A percentile compares a stretch with the other conserved stretches of the same genome.
phyloP scores from a whole-genome alignment of 2,329 filamentous ascomycete genomes.

The Paecilomyces fulvus region DNA sequence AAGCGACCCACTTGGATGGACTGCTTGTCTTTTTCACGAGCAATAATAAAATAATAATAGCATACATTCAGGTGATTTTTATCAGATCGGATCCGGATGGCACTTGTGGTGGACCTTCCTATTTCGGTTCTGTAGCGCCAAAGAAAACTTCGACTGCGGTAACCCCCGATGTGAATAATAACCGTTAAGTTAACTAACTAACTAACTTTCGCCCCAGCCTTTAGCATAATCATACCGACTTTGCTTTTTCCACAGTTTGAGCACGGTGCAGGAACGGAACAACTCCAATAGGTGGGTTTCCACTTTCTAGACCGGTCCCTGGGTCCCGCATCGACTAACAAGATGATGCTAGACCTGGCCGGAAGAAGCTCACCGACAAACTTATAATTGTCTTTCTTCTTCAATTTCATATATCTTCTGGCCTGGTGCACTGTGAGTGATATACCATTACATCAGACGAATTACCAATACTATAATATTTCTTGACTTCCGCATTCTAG shows the following conservation, averaged over 20 bases:
- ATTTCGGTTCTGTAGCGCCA: slow-evolving; percentile 6
- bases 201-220: neutral
- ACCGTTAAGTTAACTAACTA: no score
- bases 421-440: neutral
- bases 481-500: neutral
- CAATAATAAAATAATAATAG: neutral
- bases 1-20: neutral
- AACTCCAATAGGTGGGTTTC: neutral
- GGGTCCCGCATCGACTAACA: neutral
- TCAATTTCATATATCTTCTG: neutral
- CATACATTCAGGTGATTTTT: neutral
- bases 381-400: neutral
- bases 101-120: slow-evolving; percentile 8
- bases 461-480: neutral
- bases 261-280: neutral
- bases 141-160: neutral
- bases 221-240: neutral
- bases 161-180: neutral
- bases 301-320: neutral
- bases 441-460: neutral
- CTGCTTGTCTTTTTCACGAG: neutral
- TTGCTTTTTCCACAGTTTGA: neutral
- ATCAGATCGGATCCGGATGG: neutral
- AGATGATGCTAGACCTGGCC: neutral
- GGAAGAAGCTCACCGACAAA: neutral